A percentile compares a stretch with the other conserved stretches of the same genome.
phyloP scores from a whole-genome alignment of 352 stramenopile genomes.

The Phytophthora boehmeriae region DNA sequence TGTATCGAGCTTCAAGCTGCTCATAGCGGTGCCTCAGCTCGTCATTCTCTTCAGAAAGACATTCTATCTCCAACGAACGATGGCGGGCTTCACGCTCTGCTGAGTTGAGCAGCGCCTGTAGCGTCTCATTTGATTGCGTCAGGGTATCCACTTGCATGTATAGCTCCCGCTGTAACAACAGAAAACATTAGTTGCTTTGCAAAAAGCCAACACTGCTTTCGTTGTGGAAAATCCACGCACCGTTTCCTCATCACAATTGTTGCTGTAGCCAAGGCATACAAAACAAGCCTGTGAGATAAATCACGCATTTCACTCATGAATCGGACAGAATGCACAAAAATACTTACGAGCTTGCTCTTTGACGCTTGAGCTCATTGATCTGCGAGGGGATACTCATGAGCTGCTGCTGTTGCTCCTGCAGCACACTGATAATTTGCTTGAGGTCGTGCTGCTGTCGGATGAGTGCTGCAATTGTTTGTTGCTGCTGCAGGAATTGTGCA shows the following conservation, averaged over 20 bases:
- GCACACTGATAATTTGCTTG: conserved; percentile 79
- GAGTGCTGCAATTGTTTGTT: conserved; percentile 81
- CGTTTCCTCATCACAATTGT: conserved; percentile 56
- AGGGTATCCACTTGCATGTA: conserved; percentile 64
- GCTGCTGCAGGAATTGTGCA: conserved; percentile 78
- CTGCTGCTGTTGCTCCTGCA: conserved; percentile 82
- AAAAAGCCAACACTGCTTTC: not conserved
- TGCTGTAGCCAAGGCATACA: conserved; percentile 17
- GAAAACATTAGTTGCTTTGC: conserved; percentile 11
- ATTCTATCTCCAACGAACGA: conserved; percentile 71
- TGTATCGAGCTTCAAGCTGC: conserved; percentile 70
- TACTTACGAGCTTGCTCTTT: conserved; percentile 55
- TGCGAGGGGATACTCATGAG: conserved; percentile 73
- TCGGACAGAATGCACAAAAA: not conserved
- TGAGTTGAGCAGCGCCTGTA: conserved; percentile 65
- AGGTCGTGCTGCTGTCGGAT: conserved; percentile 84
- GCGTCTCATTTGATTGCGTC: conserved; percentile 63
- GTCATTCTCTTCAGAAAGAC: conserved; percentile 80
- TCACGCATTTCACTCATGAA: not conserved
- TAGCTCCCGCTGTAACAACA: conserved; percentile 49
- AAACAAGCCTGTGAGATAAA: conserved; percentile 8
- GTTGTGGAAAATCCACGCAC: conserved; percentile 25
- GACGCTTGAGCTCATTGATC: conserved; percentile 66
- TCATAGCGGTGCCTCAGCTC: conserved; percentile 64
- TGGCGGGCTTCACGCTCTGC: conserved; percentile 69